Evolutionary conservation across 257 asterid genomes (phyloP).

Genomic region (Scutellaria galericulata): DNA sequence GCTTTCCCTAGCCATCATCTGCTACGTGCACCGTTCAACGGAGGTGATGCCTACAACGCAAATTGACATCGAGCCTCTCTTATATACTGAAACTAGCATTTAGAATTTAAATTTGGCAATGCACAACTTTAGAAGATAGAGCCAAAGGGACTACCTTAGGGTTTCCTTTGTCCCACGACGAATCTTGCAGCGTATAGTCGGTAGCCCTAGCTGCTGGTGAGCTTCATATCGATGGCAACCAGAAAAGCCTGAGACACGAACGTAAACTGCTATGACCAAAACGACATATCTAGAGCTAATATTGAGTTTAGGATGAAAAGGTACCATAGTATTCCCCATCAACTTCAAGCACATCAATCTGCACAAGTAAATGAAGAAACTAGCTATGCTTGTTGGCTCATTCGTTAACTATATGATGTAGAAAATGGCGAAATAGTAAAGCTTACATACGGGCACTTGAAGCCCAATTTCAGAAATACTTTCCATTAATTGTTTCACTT

Average conservation of each 20-base stretch:
- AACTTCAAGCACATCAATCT: slow-evolving; percentile 98
- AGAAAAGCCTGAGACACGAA: slow-evolving; percentile 66
- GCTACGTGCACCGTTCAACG: slow-evolving; percentile 41
- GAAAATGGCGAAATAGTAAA: slow-evolving; percentile 7
- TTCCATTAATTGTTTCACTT: slow-evolving; percentile 82
- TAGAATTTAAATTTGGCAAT: not conserved
- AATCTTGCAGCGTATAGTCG: slow-evolving; percentile 88
- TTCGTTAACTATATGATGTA: not conserved
- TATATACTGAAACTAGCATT: not conserved
- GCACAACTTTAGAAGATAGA: not conserved
- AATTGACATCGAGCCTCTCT: slow-evolving; percentile 7
- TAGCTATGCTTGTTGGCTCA: not conserved
- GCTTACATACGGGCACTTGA: slow-evolving; percentile 97
- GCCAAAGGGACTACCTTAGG: slow-evolving; percentile 54
- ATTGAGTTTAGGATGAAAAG: not conserved
- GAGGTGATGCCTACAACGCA: slow-evolving; percentile 81
- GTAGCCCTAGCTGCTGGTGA: slow-evolving; percentile 86
- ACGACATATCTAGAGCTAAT: not conserved
- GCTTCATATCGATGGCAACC: slow-evolving; percentile 98
- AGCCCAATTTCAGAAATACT: slow-evolving; percentile 86
- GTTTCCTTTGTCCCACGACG: slow-evolving; percentile 98
- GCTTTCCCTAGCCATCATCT: not conserved
- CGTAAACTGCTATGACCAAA: not conserved
- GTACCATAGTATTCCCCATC: slow-evolving; percentile 90
- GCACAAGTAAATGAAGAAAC: slow-evolving; percentile 38